A percentile compares a stretch with the other conserved stretches of the same genome.
phyloP scores from a whole-genome alignment of 1,139 yeast genomes.

The Saccharomyces hybrid region DNA sequence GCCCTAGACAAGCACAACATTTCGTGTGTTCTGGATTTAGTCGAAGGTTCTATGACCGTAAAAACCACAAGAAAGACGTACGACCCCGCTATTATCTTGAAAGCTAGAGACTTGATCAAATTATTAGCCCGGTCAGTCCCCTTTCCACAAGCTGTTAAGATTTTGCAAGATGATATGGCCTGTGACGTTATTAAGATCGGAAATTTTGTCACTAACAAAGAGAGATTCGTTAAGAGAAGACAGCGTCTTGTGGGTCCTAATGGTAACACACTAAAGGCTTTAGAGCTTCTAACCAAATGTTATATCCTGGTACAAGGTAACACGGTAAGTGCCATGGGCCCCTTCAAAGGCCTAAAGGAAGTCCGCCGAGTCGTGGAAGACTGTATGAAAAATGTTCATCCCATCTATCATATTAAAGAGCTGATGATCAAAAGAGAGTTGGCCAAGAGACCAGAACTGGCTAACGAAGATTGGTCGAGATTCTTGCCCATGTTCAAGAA shows the following conservation, averaged over 20 bases:
- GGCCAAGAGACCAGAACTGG: slow-evolving; percentile 89
- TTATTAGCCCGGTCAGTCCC: slow-evolving; percentile 94
- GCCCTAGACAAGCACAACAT: slow-evolving; percentile 66
- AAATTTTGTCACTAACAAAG: slow-evolving; percentile 79
- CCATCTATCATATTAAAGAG: slow-evolving; percentile 93
- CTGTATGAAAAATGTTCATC: slow-evolving; percentile 94
- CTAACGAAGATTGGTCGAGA: slow-evolving; percentile 94
- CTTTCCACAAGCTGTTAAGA: slow-evolving; percentile 89
- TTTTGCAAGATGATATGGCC: slow-evolving; percentile 84
- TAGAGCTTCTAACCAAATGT: slow-evolving; percentile 87
- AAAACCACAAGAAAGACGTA: slow-evolving; percentile 90
- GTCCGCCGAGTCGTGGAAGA: slow-evolving; percentile 93
- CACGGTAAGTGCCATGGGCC: slow-evolving; percentile 97
- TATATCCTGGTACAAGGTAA: slow-evolving; percentile 95
- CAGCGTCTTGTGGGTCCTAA: slow-evolving; percentile 95
- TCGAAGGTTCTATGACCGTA: slow-evolving; percentile 96
- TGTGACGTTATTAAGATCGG: slow-evolving; percentile 97
- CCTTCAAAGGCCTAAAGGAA: slow-evolving; percentile 85
- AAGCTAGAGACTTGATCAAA: slow-evolving; percentile 91
- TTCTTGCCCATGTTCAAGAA: slow-evolving; percentile 96
- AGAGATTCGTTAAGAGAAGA: slow-evolving; percentile 88
- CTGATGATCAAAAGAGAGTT: slow-evolving; percentile 94
- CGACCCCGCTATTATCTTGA: slow-evolving; percentile 90
- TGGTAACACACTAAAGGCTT: slow-evolving; percentile 92
- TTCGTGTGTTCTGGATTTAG: slow-evolving; percentile 76